These are phyloP conservation scores for Telfairia occidentalis DNA, from an alignment of 331 rosid species.

Conservation along the genomic window DNA sequence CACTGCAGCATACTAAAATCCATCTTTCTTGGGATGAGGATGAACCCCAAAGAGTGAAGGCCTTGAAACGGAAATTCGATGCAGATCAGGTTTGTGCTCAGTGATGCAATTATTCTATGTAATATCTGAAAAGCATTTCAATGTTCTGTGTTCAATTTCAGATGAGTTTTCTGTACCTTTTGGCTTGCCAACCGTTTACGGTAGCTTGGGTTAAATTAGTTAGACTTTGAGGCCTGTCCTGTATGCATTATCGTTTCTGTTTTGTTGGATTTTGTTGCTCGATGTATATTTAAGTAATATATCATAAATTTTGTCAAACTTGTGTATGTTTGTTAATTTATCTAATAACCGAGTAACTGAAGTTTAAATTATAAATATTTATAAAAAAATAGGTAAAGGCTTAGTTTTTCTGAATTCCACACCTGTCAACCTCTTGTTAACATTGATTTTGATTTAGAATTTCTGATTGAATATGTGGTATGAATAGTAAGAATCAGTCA, in stretches of 20 bases:
- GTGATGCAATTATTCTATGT: not conserved
- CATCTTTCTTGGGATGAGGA: constrained; percentile 84
- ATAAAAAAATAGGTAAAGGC: not conserved
- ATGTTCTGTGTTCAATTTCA: not conserved
- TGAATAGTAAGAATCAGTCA: not conserved
- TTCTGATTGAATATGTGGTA: not conserved
- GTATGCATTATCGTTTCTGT: not conserved
- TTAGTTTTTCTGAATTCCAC: not conserved
- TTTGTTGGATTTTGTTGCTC: not conserved
- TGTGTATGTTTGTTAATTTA: not conserved
- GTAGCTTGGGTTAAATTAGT: not conserved
- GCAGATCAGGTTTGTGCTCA: constrained; percentile 56
- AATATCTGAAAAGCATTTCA: not conserved
- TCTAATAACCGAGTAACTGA: not conserved
- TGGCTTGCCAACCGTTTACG: not conserved
- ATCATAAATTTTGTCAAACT: not conserved
- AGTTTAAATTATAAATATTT: not conserved
- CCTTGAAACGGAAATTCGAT: constrained; percentile 53
- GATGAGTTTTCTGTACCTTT: not conserved
- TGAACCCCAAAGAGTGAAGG: constrained; percentile 63
- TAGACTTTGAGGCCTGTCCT: not conserved
- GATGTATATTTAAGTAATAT: not conserved
- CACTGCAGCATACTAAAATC: constrained; percentile 70
- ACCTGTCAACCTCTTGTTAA: not conserved
- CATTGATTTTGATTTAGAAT: not conserved